These are phyloP conservation scores for Acer yangbiense DNA, from an alignment of 345 rosid genomes.

Conservation along the genomic window DNA sequence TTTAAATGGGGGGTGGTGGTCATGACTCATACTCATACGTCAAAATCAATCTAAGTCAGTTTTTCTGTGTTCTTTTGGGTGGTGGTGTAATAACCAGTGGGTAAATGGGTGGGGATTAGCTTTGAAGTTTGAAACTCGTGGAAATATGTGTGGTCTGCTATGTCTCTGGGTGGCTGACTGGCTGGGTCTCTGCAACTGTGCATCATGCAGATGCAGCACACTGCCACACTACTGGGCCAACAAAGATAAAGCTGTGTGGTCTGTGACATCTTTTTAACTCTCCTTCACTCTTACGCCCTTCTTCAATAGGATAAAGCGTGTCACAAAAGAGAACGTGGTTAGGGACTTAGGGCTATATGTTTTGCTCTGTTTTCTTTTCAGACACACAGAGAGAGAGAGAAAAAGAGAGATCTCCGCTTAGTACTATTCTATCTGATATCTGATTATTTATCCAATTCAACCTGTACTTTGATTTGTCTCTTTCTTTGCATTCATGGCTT, in stretches of 20 bases:
- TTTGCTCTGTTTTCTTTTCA: conserved; percentile 35
- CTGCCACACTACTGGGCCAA: background rate
- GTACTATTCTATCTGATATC: too few relatives aligned
- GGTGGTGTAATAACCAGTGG: background rate
- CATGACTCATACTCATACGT: background rate
- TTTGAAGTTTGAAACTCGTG: conserved; percentile 23
- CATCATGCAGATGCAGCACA: background rate
- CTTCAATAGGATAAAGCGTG: conserved; percentile 33
- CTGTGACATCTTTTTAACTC: background rate
- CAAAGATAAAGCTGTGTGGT: background rate
- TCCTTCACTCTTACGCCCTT: background rate
- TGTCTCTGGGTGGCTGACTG: background rate
- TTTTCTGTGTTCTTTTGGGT: background rate
- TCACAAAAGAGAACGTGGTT: conserved; percentile 40
- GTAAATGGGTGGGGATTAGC: background rate
- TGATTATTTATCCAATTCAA: background rate
- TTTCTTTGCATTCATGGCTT: background rate
- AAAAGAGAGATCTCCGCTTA: background rate
- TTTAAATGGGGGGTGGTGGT: background rate
- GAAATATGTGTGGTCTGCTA: background rate
- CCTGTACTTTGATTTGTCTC: conserved; percentile 22
- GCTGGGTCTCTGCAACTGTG: background rate
- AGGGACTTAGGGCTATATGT: conserved; percentile 35
- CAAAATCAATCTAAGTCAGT: background rate
- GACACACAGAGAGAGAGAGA: background rate